phyloP scores from a whole-genome alignment of 75 land plant genomes.

The Pseudotsuga menziesii region DNA sequence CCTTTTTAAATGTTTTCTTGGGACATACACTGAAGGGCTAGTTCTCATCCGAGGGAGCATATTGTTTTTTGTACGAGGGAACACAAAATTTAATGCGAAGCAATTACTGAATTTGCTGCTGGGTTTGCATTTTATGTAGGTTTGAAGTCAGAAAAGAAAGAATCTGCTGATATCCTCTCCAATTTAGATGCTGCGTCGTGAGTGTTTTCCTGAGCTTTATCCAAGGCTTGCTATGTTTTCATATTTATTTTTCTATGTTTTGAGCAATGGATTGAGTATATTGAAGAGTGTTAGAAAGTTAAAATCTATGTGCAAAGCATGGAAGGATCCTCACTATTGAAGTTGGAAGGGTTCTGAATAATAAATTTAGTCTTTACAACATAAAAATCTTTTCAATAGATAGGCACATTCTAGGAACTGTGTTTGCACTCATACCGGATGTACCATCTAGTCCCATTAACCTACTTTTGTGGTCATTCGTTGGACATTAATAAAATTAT shows the following conservation, averaged over 20 bases:
- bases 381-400: neutral
- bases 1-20: neutral
- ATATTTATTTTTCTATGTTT: neutral
- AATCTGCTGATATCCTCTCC: slow-evolving; percentile 47
- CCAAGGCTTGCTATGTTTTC: neutral
- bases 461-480: too few relatives aligned
- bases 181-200: slow-evolving; percentile 73
- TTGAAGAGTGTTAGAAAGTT: neutral
- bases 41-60: too few relatives aligned
- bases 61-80: neutral
- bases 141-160: slow-evolving; percentile 61
- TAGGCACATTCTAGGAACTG: too few relatives aligned
- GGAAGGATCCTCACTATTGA: too few relatives aligned
- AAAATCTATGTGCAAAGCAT: neutral
- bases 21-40: neutral
- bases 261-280: neutral
- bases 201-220: slow-evolving; percentile 23
- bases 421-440: too few relatives aligned
- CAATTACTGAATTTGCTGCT: slow-evolving; percentile 2
- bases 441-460: too few relatives aligned
- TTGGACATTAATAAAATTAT: too few relatives aligned
- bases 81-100: neutral
- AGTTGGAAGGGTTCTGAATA: too few relatives aligned
- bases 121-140: slow-evolving; percentile 36
- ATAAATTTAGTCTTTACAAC: neutral